Evolutionary conservation across 2,329 filamentous ascomycete genomes (phyloP), one percentile per base, ranked within the genome.

Genomic region (Epichloe scottii): DNA sequence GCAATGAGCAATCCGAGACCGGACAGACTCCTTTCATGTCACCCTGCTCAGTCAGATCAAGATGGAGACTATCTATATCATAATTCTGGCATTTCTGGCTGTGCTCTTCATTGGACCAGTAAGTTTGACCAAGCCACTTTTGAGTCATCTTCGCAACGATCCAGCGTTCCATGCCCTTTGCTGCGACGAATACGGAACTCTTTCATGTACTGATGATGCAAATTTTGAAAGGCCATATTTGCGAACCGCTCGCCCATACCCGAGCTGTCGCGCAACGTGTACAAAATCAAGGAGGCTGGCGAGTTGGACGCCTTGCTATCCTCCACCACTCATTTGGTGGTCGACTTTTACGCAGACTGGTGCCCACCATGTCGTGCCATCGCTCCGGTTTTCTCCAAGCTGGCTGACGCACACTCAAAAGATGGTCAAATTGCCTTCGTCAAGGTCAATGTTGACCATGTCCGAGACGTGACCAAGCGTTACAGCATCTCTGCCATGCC

Each of bases 401-500:
- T 64, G 33, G 58, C 63, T 30, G 54, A 49, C 45, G 49, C 56
- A 46, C 53, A 63, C 17, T 55, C 56, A 2, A 56, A 48, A 23
- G 44, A 52, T 21, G 53, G 57, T 38, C 58, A 56, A n/a, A 47
- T 63, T n/a, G 34, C 52, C 17, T 54, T 60, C 44, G 43, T 52
- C 5, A 50, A 54, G 19, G 53, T 48, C 19, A 58, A 65, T 15
- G 57, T 63, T 48, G 49, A 58, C 48, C 56, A 51, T 19, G 50
- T 63, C 23, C 52, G 62, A n/a, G 51, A 37, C 51, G 53, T 60
- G 26, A 57, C 88, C 30, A 77, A 82, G 61, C 80, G 89, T 61
- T 83, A 93, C 59, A 78, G 79, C 58, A 78, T 97, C 68, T 82
- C 85, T 62, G 89, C 90, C 67, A 96, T 97, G 91, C 91, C 91